Evolutionary conservation across 2,329 filamentous ascomycete genomes (phyloP).

Genomic region (Pleomassaria siparia): DNA sequence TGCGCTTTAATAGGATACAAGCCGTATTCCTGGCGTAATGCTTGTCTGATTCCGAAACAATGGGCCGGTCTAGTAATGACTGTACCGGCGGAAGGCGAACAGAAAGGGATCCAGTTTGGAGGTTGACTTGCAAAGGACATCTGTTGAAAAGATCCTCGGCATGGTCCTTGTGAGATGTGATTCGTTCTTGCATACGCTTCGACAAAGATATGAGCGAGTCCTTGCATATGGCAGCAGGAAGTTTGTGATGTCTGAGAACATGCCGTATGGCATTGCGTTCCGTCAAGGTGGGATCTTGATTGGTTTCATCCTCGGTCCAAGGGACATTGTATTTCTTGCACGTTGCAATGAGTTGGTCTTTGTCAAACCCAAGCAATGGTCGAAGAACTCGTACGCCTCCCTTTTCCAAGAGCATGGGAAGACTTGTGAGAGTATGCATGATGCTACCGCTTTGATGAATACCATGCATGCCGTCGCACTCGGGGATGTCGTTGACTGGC

Average conservation of each 20-base stretch:
- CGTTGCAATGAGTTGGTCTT: constrained; percentile 72
- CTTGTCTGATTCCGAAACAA: constrained; percentile 17
- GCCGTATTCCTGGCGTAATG: constrained; percentile 34
- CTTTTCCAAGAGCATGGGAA: constrained; percentile 52
- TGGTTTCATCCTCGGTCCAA: constrained; percentile 88
- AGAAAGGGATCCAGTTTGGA: constrained; percentile 37
- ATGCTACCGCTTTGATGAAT: constrained; percentile 52
- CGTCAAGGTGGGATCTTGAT: constrained; percentile 74
- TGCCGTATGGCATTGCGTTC: constrained; percentile 77
- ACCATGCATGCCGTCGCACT: constrained; percentile 75
- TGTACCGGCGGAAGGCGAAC: constrained; percentile 30
- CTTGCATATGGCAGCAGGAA: constrained; percentile 72
- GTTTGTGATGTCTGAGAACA: constrained; percentile 57
- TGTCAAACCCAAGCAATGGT: constrained; percentile 70
- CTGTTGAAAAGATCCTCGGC: constrained; percentile 58
- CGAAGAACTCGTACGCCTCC: constrained; percentile 69
- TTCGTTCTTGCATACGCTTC: constrained; percentile 54
- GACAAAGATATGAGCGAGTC: constrained; percentile 54
- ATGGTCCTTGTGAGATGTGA: constrained; percentile 53
- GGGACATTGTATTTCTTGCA: constrained; percentile 67
- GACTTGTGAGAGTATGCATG: background rate
- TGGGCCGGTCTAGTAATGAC: constrained; percentile 19
- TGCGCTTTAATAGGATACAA: constrained; percentile 49
- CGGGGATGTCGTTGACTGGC: constrained; percentile 69
- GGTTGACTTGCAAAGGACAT: constrained; percentile 49